phyloP scores from a whole-genome alignment of 352 stramenopile species.

The Globisporangium viniferum region DNA sequence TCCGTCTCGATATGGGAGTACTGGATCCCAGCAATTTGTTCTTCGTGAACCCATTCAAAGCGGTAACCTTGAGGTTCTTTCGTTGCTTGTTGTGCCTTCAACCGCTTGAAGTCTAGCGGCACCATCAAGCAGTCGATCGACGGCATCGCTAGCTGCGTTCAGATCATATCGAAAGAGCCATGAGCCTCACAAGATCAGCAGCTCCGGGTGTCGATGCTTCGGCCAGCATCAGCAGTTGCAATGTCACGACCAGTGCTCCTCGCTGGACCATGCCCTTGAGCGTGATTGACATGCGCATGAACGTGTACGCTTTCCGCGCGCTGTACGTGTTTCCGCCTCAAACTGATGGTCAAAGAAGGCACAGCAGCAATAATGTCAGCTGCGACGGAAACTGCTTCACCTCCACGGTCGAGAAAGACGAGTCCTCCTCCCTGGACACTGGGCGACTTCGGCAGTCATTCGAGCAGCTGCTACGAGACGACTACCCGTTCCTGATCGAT shows the following conservation, averaged over 20 bases:
- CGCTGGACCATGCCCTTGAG: neutral
- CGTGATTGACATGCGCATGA: slow-evolving; percentile 15
- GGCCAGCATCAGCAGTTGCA: neutral
- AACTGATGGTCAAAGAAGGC: too few species aligned
- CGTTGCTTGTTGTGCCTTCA: neutral
- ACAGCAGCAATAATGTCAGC: too few species aligned
- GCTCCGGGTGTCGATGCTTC: neutral
- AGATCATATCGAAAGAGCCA: neutral
- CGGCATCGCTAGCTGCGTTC: too few species aligned
- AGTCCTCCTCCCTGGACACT: too few species aligned
- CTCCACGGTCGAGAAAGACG: too few species aligned
- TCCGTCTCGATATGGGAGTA: too few species aligned
- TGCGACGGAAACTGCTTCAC: too few species aligned
- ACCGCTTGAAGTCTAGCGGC: too few species aligned
- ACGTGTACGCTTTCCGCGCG: slow-evolving; percentile 12
- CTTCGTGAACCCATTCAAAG: neutral
- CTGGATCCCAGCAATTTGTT: neutral
- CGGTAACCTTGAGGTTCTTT: neutral
- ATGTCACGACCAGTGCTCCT: neutral
- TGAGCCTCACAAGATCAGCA: neutral
- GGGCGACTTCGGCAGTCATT: slow-evolving; percentile 8
- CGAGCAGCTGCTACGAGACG: slow-evolving; percentile 10
- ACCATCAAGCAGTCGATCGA: too few species aligned
- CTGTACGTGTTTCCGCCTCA: slow-evolving; percentile 15
- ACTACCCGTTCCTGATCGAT: slow-evolving; percentile 12